phyloP scores from a whole-genome alignment of 2,329 filamentous ascomycete genomes.

The Colletotrichum sp. region DNA sequence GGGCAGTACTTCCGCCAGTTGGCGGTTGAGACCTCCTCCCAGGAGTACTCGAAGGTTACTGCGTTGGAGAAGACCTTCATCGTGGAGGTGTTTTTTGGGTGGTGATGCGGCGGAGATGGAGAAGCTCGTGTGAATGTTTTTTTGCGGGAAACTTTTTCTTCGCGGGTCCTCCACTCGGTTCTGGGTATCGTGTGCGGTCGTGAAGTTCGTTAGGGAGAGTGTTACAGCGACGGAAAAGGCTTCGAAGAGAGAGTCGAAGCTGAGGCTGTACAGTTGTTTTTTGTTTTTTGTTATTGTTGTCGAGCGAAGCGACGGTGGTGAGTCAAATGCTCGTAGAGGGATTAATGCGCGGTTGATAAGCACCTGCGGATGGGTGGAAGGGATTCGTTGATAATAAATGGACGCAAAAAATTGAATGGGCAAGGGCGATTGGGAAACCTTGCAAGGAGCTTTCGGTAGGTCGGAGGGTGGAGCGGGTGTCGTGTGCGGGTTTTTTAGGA shows the following conservation, averaged over 20 bases:
- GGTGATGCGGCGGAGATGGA: not conserved
- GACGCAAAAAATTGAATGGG: slow-evolving; percentile 3
- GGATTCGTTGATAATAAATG: slow-evolving; percentile 7
- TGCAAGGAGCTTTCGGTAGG: slow-evolving; percentile 8
- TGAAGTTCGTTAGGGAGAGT: not conserved
- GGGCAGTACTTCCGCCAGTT: slow-evolving; percentile 99
- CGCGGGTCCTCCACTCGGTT: not conserved
- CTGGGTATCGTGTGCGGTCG: not conserved
- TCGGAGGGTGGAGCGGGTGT: slow-evolving; percentile 16
- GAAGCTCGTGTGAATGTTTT: not conserved
- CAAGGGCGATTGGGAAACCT: slow-evolving; percentile 3
- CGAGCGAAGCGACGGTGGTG: not conserved
- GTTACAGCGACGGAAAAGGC: not conserved
- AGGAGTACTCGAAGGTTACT: slow-evolving; percentile 95
- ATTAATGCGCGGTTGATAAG: not conserved
- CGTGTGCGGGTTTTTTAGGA: slow-evolving; percentile 27
- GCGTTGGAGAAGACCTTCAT: slow-evolving; percentile 97
- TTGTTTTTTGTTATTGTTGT: not conserved
- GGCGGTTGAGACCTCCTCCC: slow-evolving; percentile 95
- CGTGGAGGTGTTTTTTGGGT: slow-evolving; percentile 23
- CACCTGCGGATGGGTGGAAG: not conserved
- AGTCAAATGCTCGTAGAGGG: not conserved
- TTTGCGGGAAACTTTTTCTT: not conserved
- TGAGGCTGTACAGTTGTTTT: not conserved
- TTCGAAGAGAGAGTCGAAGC: not conserved